Evolutionary conservation across 352 stramenopile species (phyloP), one percentile per base, ranked within the genome.

Genomic region (Phytophthora kernoviae): DNA sequence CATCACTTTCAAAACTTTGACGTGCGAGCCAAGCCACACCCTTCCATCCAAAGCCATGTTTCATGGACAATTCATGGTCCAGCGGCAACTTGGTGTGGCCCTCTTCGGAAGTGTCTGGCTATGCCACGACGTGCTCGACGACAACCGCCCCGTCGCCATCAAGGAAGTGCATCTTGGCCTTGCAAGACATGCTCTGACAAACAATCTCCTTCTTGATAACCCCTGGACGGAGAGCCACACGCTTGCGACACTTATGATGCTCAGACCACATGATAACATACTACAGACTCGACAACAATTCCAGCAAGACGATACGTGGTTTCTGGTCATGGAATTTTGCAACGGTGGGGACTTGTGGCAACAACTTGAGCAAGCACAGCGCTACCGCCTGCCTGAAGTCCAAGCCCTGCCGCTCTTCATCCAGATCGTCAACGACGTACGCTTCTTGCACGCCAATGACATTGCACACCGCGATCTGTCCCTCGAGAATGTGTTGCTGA

Each of bases 311-410:
- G 58, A 64, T 37, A 59, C 57, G 30, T 84, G 77, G 77, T 77
- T 62, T 45, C 51, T 88, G 11, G 73, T 85, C 30, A 86, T 85
- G 65, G 80, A 87, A 7, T 77, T 73, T 32, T 87, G 78, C 54
- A 52, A 58, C 0, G 76, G 69, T 39, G 80, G 77, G 11, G 81
- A 90, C 48, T 51, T 88, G 24, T 72, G 81, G 50, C 40, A 61
- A 1, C 15, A 48, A n/a, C 50, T 89, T 18, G 63, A 87, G 30
- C 20, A 18, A 2, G 11, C 44, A 9, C 65, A 58, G 0, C 39
- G 59, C 15, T 54, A 68, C 18, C 66, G 69, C 0, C 51, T 83
- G 30, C 27, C 27, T 0, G 75, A 81, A 50, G 1, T 2, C 1
- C 26, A 69, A 2, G 70, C 66, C n/a, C 21, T 73, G 20, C 44